Base-by-base conservation (phyloP, 1,284 basidiomycete genomes). In the Athelia psychrophila region DNA sequence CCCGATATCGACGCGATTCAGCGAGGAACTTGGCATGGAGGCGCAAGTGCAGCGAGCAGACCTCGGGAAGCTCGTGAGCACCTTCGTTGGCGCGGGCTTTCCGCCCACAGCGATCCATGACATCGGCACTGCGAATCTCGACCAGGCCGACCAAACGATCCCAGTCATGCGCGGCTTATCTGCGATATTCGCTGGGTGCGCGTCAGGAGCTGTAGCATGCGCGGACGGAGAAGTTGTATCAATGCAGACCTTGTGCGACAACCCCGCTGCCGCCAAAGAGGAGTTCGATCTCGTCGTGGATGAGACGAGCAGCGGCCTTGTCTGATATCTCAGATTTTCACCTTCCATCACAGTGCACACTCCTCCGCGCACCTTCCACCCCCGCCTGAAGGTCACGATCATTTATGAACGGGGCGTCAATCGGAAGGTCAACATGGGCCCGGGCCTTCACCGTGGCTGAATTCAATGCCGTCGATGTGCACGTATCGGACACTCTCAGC, bases 361-460 rank as follows among this genome's bases (percentile, higher is more conserved):
- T n/a, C n/a, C n/a, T n/a, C 61, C 60, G 19, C 72, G 57, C 48
- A 58, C 33, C 36, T 53, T 77, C 40, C 69, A 75, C 52, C 67
- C 70, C 44, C 81, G 90, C 1, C 97, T 96, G 8, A 90, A 86
- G 65, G 93, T 99, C 18, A 96, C 95, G 27, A 95, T 99, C 58
- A 79, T 99, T 38, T 88, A 97, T 50, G 96, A 99, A 69, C 96
- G 99, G 69, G 97, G 96, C 60, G 95, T 99, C 57, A 99, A 99
- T 67, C 96, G 97, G 1, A 95, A 99, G 54, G 78, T 94, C 47
- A 96, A 99, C 76, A 98, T 99, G 96, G n/a, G 97, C 92, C 1
- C 99, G 93, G 93, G 85, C 95, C 13, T 99, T 99, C 75, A 79
- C 86, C 24, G 87, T 82, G 1, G 95, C 95, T 16, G 97, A 96